Evolutionary conservation across 441 rosid genomes (phyloP), one percentile per base, ranked within the genome.

Genomic region (Pelargonium fulgidum): DNA sequence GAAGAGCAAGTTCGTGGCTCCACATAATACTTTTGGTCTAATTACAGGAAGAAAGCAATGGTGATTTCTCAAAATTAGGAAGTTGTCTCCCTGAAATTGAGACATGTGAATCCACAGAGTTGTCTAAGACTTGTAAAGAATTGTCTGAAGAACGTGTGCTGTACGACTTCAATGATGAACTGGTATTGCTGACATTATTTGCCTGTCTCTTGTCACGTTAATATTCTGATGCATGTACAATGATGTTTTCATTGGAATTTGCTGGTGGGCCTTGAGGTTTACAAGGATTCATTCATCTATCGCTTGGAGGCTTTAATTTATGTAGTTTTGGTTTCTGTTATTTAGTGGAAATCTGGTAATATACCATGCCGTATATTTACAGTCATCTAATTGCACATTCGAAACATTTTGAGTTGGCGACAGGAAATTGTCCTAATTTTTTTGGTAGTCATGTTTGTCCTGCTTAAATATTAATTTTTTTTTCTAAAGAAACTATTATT

Each of bases 151-250:
- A 80, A 67, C 81, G 66, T 47, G 68, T 45, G 68, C 73, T 71
- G 44, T 89, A 83, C 74, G 93, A 89, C 83, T 92, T 91, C 72
- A 82, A 73, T 44, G 97, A 92, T 65, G 97, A 92, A 69, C 91
- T 83, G 91, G 99, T 89, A 81, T 62, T n/a, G 36, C 36, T 22
- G 22, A 16, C 67, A 7, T 52, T 48, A 3, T 45, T 58, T 59
- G 3, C n/a, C 71, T 7, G 44, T 64, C 14, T 13, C 67, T 62
- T 19, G 42, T 63, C 45, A 47, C 16, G 52, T 66, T 26, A 17
- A 36, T 65, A 65, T 39, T 65, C 29, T 41, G 67, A 65, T 17
- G 50, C 42, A 19, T 14, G 42, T 42, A 39, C 8, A 58, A 12
- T 58, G 63, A 17, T 17, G 54, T 14, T n/a, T 48, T n/a, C 56